These are phyloP conservation scores for Escallonia herrerae DNA, from an alignment of 129 eudicot species.

Conservation along the genomic window DNA sequence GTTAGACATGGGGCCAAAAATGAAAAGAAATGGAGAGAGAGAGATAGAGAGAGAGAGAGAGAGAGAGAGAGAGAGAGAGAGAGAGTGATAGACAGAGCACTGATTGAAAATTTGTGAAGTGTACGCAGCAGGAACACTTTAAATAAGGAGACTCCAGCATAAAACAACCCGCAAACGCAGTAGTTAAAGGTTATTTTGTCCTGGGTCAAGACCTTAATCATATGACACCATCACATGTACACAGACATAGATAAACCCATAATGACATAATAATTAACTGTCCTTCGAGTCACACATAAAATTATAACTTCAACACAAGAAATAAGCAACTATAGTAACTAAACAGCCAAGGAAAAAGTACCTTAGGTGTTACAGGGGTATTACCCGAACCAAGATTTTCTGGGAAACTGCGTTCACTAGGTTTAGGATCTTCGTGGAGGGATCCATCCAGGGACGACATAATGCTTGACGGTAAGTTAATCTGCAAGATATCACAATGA, in stretches of 20 bases:
- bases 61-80: too few relatives aligned
- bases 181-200: too few relatives aligned
- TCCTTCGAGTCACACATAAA: background rate
- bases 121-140: too few relatives aligned
- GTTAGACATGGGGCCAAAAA: too few relatives aligned
- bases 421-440: conserved; percentile 31
- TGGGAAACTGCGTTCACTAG: conserved; percentile 56
- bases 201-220: too few relatives aligned
- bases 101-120: too few relatives aligned
- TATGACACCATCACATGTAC: background rate
- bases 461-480: conserved; percentile 65
- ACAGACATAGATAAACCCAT: background rate
- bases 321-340: conserved; percentile 3
- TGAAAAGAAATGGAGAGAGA: too few relatives aligned
- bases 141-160: too few relatives aligned
- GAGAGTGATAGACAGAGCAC: too few relatives aligned
- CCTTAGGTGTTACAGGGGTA: conserved; percentile 84
- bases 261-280: background rate
- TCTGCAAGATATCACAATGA: conserved; percentile 41
- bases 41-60: too few relatives aligned
- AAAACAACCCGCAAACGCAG: too few relatives aligned
- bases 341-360: conserved; percentile 20
- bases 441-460: conserved; percentile 52
- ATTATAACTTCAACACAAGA: background rate
- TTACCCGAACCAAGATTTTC: conserved; percentile 88